These are phyloP conservation scores for Fusarium pininemorale DNA, from an alignment of 2,329 filamentous ascomycete genomes.

Conservation along the genomic window DNA sequence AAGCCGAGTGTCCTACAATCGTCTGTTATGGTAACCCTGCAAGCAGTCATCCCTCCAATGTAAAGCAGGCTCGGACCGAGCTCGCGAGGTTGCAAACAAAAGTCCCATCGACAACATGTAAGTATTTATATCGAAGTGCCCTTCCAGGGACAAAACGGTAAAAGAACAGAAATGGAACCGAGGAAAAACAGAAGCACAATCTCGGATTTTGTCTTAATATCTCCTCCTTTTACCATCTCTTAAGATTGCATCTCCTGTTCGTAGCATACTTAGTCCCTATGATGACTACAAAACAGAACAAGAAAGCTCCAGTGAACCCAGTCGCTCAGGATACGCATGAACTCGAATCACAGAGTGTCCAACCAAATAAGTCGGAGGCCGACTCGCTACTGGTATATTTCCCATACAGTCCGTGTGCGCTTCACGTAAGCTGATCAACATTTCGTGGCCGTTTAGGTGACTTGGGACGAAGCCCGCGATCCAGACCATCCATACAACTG, in stretches of 20 bases:
- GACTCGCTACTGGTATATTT: neutral
- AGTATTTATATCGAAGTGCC: neutral
- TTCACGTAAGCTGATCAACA: neutral
- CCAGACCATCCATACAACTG: neutral
- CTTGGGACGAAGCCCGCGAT: neutral
- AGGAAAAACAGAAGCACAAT: neutral
- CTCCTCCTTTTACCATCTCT: neutral
- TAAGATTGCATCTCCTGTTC: rapidly evolving
- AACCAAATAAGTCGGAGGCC: neutral
- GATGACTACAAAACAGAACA: neutral
- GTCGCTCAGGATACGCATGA: neutral
- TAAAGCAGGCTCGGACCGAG: neutral
- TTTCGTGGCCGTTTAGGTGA: rapidly evolving
- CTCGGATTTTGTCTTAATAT: no score
- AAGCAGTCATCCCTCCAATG: neutral
- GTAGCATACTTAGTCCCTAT: neutral
- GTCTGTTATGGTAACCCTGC: neutral
- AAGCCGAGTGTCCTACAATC: neutral
- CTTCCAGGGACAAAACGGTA: neutral
- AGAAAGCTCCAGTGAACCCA: neutral
- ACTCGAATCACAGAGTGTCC: neutral
- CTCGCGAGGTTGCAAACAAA: neutral
- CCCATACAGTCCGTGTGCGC: neutral
- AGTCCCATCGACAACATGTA: neutral
- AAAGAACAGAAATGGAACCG: rapidly evolving